Evolutionary conservation across 257 asterid genomes (phyloP), one percentile per base, ranked within the genome.

Genomic region (Salvia rosmarinus): DNA sequence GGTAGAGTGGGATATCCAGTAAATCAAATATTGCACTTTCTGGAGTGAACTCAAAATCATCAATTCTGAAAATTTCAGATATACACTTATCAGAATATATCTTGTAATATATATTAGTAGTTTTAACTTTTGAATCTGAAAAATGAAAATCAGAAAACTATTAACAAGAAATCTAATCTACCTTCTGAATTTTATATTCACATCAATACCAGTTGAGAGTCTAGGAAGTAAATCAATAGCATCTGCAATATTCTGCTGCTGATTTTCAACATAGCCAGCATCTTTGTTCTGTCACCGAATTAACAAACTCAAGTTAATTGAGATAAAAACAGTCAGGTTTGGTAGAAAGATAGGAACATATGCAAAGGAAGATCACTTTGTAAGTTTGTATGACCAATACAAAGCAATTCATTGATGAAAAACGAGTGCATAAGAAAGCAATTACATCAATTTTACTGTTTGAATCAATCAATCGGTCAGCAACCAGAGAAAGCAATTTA

Each of bases 1-100:
- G 98, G 83, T 91, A 91, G 65, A 95, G 98, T 34, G 99, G 99
- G 82, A 95, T 91, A 77, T 88, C 98, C 90, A 95, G 68, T 65
- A 95, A 79, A 83, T 91, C 99, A 83, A 89, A 95, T 81, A 95
- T 91, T 72, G 99, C 96, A 80, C 98, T 91, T 78, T 95, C 99
- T 44, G 80, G 87, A 57, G 99, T 95, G 84, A 89, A 95, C 87
- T 95, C 99, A 74, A 95, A 95, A 84, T 95, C 98, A 84, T 76
- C 91, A 59, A 89, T 89, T 78, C 98, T 91, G 93, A 67, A 79
- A 75, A 67, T 16, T 76, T 71, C 35, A 40, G 67, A 76, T 56
- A 69, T 39, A 61, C 19, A 62, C 54, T 54, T 21, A 52, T 79
- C 84, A 80, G 28, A 37, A 70, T 62, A 20, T 5, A 66, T 56